Evolutionary conservation across 1,284 basidiomycete species (phyloP).

Genomic region (Ceratobasidium sp.): DNA sequence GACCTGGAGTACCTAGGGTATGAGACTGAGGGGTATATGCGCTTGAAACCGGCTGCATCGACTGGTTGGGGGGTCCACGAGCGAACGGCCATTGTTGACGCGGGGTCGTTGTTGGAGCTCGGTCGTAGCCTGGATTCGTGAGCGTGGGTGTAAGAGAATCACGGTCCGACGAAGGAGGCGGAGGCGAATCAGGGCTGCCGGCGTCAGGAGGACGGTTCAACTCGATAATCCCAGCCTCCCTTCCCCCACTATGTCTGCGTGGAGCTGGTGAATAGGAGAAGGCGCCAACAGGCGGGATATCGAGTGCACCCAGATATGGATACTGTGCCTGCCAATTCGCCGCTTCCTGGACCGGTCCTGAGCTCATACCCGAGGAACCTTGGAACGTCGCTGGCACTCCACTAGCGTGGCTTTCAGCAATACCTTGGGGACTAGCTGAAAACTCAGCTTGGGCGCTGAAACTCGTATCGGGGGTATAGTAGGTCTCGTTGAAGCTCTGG

Average conservation of each 20-base stretch:
- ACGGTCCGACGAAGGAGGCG: conserved; percentile 35
- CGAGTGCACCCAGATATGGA: conserved; percentile 37
- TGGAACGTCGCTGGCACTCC: conserved; percentile 6
- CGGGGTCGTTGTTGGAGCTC: conserved; percentile 4
- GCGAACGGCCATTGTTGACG: conserved; percentile 35
- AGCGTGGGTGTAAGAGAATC: conserved; percentile 38
- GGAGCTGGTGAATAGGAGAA: conserved; percentile 33
- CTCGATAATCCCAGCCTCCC: neutral
- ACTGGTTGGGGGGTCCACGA: conserved; percentile 24
- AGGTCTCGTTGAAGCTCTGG: conserved; percentile 20
- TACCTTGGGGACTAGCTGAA: conserved; percentile 9
- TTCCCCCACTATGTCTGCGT: conserved; percentile 7
- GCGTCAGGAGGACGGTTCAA: neutral
- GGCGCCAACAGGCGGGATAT: conserved; percentile 26
- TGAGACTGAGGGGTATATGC: conserved; percentile 32
- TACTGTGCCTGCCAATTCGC: conserved; percentile 35
- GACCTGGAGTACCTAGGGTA: neutral
- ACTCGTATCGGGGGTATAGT: conserved; percentile 22
- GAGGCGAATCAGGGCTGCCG: conserved; percentile 23
- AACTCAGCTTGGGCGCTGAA: conserved; percentile 28
- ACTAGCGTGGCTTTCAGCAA: neutral
- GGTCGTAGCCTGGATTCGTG: conserved; percentile 35
- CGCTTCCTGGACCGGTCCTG: neutral
- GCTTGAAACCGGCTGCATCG: neutral
- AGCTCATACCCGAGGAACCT: conserved; percentile 1